These are phyloP conservation scores for Candida methanosorbosa DNA, from an alignment of 805 yeast species.

Conservation along the genomic window DNA sequence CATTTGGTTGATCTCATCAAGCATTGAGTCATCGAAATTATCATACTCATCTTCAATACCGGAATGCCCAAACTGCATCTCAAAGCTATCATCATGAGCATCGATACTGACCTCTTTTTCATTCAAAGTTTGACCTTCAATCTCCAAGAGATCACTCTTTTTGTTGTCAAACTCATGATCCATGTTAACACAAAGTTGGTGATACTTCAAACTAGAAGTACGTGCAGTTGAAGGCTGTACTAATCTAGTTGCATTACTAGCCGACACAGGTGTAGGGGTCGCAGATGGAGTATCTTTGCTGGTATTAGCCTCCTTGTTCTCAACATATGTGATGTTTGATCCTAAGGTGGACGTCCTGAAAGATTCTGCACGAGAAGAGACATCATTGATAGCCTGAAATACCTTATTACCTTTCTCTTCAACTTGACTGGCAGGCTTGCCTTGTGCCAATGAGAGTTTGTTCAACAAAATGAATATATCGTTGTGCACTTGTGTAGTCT, in stretches of 20 bases:
- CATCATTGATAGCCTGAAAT: too few species aligned
- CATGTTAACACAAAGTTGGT: slow-evolving; percentile 7
- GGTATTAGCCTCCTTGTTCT: not conserved
- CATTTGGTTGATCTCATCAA: slow-evolving; percentile 27
- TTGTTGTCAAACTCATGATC: slow-evolving; percentile 14
- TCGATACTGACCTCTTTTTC: not conserved
- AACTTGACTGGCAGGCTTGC: not conserved
- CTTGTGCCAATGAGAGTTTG: not conserved
- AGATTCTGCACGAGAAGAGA: not conserved
- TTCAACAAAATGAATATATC: slow-evolving; percentile 7
- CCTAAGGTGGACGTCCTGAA: slow-evolving; percentile 10
- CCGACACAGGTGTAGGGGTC: too few species aligned
- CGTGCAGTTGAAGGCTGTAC: not conserved
- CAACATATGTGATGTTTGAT: slow-evolving; percentile 5
- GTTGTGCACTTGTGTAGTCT: not conserved
- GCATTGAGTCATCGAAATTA: slow-evolving; percentile 14
- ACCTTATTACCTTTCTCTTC: too few species aligned
- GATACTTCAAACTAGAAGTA: slow-evolving; percentile 8
- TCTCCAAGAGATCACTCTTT: too few species aligned
- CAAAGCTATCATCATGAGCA: not conserved
- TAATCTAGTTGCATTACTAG: too few species aligned
- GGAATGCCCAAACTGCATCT: too few species aligned
- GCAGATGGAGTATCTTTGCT: not conserved
- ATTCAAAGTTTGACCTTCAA: too few species aligned
- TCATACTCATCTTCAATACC: slow-evolving; percentile 4